Conservation (phyloP, 179 eudicot species). For the Camellia oleifera region DNA sequence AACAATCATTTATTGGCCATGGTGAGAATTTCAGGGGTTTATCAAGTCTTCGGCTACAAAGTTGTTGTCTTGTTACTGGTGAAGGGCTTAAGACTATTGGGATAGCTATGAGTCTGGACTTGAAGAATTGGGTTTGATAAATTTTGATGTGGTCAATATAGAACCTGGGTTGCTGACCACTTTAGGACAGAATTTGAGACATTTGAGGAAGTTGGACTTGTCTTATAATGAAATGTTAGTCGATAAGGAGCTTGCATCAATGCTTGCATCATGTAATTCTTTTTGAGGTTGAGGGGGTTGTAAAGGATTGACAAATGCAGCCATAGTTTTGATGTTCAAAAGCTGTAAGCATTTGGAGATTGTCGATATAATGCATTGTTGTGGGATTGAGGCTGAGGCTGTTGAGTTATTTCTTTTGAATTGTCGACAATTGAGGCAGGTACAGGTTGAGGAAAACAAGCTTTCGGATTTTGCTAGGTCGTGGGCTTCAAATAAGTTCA, state of each 20-base stretch:
- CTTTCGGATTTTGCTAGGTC: slow-evolving; percentile 35
- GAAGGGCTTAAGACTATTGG: slow-evolving; percentile 43
- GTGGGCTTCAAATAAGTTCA: slow-evolving; percentile 29
- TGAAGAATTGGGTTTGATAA: slow-evolving; percentile 50
- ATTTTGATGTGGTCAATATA: slow-evolving; percentile 48
- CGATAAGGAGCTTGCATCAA: slow-evolving; percentile 51
- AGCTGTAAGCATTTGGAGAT: slow-evolving; percentile 42
- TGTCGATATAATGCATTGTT: slow-evolving; percentile 43
- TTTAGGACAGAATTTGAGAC: slow-evolving; percentile 47
- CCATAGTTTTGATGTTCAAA: slow-evolving; percentile 30
- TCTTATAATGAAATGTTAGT: slow-evolving; percentile 54
- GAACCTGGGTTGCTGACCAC: slow-evolving; percentile 43
- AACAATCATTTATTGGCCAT: slow-evolving; percentile 45
- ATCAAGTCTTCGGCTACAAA: slow-evolving; percentile 36
- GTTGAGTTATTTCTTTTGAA: slow-evolving; percentile 43
- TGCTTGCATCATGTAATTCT: slow-evolving; percentile 43
- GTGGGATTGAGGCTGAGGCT: slow-evolving; percentile 33
- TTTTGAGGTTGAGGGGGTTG: slow-evolving; percentile 57
- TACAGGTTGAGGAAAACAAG: slow-evolving; percentile 48
- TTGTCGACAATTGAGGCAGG: slow-evolving; percentile 28
- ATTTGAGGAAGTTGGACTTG: slow-evolving; percentile 45
- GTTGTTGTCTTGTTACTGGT: slow-evolving; percentile 52
- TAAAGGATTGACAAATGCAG: slow-evolving; percentile 27
- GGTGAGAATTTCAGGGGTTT: slow-evolving; percentile 35
- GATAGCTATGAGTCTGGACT: slow-evolving; percentile 26